Evolutionary conservation across 2,329 filamentous ascomycete genomes (phyloP).

Genomic region (Zymoseptoria tritici): DNA sequence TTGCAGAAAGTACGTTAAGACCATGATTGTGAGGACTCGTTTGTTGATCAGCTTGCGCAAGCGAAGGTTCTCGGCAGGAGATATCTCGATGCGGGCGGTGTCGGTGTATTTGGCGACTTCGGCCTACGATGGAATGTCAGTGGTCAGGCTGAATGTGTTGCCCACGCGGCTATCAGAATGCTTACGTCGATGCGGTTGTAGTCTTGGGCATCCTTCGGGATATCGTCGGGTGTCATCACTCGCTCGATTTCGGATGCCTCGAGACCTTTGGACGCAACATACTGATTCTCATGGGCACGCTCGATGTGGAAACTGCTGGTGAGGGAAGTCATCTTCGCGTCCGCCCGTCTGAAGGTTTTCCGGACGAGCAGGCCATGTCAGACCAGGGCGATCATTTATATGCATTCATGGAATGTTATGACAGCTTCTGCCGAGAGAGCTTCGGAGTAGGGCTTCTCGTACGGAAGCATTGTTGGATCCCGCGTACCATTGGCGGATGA

Average conservation of each 20-base stretch:
- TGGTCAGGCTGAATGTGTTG: not conserved
- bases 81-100: slow-evolving; percentile 49
- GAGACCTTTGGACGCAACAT: slow-evolving; percentile 6
- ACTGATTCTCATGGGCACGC: not conserved
- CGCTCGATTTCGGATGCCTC: slow-evolving; percentile 40
- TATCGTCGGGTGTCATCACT: slow-evolving; percentile 39
- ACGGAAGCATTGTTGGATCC: not conserved
- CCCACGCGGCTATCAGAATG: not conserved
- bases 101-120: slow-evolving; percentile 65
- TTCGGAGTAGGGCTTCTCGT: not conserved
- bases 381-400: not conserved
- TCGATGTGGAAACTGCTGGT: not conserved
- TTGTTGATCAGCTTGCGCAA: slow-evolving; percentile 60
- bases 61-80: slow-evolving; percentile 51
- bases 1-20: slow-evolving; percentile 66
- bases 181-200: slow-evolving; percentile 51
- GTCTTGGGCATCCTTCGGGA: slow-evolving; percentile 48
- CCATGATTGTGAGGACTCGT: slow-evolving; percentile 62
- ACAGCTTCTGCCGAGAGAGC: not conserved
- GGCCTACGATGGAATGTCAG: slow-evolving; percentile 23
- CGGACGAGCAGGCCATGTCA: too few species aligned
- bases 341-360: too few species aligned
- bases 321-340: too few species aligned
- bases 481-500: not conserved
- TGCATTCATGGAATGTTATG: not conserved